A percentile compares a stretch with the other conserved stretches of the same genome.
Evolutionary conservation across 2,329 filamentous ascomycete genomes (phyloP).

Genomic region (Pezicula radicicola): DNA sequence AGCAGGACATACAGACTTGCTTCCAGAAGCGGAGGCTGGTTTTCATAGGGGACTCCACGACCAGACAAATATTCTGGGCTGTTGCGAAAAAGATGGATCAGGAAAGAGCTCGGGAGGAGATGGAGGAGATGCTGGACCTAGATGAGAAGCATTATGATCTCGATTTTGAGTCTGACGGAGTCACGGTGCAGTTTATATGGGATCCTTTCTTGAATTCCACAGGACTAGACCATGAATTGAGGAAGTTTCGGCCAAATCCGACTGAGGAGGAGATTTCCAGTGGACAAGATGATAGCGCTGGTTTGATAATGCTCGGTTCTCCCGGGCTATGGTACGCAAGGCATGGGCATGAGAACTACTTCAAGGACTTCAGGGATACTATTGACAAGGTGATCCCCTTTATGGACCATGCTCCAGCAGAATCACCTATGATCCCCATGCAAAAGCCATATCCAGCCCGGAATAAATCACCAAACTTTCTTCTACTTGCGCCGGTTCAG

Average conservation of each 20-base stretch:
- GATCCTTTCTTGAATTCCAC: constrained; percentile 59
- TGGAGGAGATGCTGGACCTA: constrained; percentile 30
- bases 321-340: constrained; percentile 53
- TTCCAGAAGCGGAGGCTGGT: constrained; percentile 48
- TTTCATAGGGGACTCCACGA: constrained; percentile 59
- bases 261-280: constrained; percentile 9
- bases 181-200: constrained; percentile 55
- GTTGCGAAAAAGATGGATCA: constrained; percentile 45
- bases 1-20: constrained; percentile 49
- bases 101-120: constrained; percentile 31
- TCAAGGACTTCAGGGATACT: constrained; percentile 41
- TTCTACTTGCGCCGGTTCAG: constrained; percentile 30
- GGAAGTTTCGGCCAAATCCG: constrained; percentile 29
- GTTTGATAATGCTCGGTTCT: constrained; percentile 49
- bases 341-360: constrained; percentile 42
- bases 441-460: constrained; percentile 18
- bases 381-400: constrained; percentile 42
- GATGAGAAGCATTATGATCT: constrained; percentile 42
- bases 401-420: constrained; percentile 28
- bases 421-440: constrained; percentile 6
- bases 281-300: constrained; percentile 31
- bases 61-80: constrained; percentile 59
- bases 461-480: constrained; percentile 20
- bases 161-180: constrained; percentile 38
- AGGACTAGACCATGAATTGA: constrained; percentile 36